Evolutionary conservation across 768 basidiomycete species (phyloP), one percentile per base, ranked within the genome.

Genomic region (Strobilomyces confusus): DNA sequence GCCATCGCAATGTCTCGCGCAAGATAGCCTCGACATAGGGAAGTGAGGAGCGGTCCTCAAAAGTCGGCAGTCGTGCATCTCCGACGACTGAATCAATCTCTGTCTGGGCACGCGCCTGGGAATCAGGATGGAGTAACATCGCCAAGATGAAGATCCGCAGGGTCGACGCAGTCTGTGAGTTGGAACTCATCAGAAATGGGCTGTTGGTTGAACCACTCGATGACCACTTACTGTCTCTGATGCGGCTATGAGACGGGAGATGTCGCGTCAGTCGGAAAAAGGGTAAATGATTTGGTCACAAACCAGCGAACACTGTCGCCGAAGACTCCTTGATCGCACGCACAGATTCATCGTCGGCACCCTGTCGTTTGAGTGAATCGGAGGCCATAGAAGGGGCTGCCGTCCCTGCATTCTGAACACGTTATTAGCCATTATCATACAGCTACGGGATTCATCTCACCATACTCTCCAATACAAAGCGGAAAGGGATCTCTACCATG

Each of bases 11-110:
- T 1, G 68, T 63, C 57, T 75, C 73, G 4, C 69, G 67, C 2
- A 64, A 44, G 22, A 70, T 37, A 3, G 69, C 69, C n/a, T 69
- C 66, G 43, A 49, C 30, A 47, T 53, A 75, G 13, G 44, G 69
- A 58, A 59, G 54, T 2, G 58, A 69, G 25, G 56, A 12, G n/a
- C 67, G 62, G 44, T 69, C 69, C 17, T 59, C 67, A 40, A 70
- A 70, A 17, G 40, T 45, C 3, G 71, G 73, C 15, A 73, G 61
- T 22, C 72, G 61, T 22, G 58, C 63, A 3, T 48, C 41, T 12
- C 72, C 72, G 17, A 73, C 42, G n/a, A 70, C 60, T 4, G 54
- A 54, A 48, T 70, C 66, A 7, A 77, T 67, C 53, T 76, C 75
- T 40, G 61, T 64, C 34, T 77, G 75, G 0, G 73, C 73, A 23